These are phyloP conservation scores for Asterella californica DNA, from an alignment of 225 moss, liverwort and hornwort genomes.

Conservation along the genomic window DNA sequence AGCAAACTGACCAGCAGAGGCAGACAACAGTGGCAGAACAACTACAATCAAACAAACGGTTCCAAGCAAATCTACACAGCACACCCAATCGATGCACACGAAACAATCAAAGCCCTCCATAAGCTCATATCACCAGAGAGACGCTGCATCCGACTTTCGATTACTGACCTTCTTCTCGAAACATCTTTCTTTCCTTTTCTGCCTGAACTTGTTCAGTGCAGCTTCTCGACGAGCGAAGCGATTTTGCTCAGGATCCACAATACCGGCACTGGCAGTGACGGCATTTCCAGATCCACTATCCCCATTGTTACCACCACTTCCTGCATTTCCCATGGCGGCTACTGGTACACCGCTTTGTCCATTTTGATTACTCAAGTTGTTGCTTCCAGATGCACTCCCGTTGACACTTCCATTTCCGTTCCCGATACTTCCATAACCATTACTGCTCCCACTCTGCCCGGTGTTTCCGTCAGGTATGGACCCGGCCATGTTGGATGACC, in stretches of 20 bases:
- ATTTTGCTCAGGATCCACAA: constrained; percentile 28
- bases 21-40: no score
- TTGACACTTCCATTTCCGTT: constrained; percentile 69
- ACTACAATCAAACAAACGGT: neutral
- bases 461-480: constrained; percentile 37
- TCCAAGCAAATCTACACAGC: neutral
- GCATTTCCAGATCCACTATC: constrained; percentile 14
- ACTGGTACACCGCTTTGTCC: constrained; percentile 58
- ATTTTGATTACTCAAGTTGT: constrained; percentile 49
- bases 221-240: constrained; percentile 80
- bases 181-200: constrained; percentile 90
- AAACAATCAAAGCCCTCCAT: no score
- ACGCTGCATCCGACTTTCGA: no score
- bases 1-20: neutral
- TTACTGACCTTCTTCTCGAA: constrained; percentile 91
- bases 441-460: constrained; percentile 81
- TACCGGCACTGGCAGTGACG: constrained; percentile 8
- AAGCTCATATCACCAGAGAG: neutral
- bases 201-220: constrained; percentile 87
- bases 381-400: constrained; percentile 79
- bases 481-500: constrained; percentile 49
- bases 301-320: constrained; percentile 28
- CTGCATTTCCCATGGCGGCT: constrained; percentile 38
- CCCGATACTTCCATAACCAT: constrained; percentile 69
- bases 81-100: no score